Evolutionary conservation across 192 early-diverging fungal genomes (phyloP).

Genomic region (Coemansia sp.): DNA sequence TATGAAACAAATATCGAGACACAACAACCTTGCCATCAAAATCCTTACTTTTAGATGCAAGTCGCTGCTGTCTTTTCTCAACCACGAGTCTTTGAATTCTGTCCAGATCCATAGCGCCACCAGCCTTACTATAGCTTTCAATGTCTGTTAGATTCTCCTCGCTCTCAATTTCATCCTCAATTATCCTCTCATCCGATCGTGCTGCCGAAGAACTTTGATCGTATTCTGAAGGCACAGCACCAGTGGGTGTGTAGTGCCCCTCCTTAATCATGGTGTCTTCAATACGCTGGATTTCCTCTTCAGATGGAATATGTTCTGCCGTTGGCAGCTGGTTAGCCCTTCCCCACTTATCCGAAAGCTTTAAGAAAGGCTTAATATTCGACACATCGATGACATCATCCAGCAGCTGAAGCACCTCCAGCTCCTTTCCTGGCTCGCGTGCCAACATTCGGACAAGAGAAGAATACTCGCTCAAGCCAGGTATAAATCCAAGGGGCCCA

Average conservation of each 20-base stretch:
- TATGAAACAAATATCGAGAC: conserved; percentile 47
- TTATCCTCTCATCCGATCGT: background rate
- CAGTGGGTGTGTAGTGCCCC: background rate
- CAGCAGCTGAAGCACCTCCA: conserved; percentile 42
- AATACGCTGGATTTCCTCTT: conserved; percentile 48
- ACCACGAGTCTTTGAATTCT: conserved; percentile 31
- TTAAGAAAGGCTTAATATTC: conserved; percentile 37
- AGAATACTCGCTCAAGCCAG: conserved; percentile 30
- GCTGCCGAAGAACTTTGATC: background rate
- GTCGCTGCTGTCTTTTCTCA: conserved; percentile 21
- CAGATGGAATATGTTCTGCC: conserved; percentile 27
- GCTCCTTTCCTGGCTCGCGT: conserved; percentile 35
- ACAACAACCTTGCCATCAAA: conserved; percentile 9
- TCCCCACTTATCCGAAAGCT: background rate
- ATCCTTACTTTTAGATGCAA: background rate
- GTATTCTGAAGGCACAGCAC: background rate
- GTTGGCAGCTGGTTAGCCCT: conserved; percentile 1
- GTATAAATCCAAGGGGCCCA: conserved; percentile 28
- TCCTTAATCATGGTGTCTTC: conserved; percentile 19
- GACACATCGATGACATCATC: conserved; percentile 45
- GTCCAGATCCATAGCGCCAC: conserved; percentile 4
- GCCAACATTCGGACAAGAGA: conserved; percentile 41
- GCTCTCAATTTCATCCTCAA: conserved; percentile 6
- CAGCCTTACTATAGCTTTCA: background rate
- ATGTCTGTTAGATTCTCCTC: background rate